Percentiles rank a stretch among this genome's conserved stretches.
Evolutionary conservation across 352 stramenopile genomes (phyloP).

Genomic region (Pythium oligandrum): DNA sequence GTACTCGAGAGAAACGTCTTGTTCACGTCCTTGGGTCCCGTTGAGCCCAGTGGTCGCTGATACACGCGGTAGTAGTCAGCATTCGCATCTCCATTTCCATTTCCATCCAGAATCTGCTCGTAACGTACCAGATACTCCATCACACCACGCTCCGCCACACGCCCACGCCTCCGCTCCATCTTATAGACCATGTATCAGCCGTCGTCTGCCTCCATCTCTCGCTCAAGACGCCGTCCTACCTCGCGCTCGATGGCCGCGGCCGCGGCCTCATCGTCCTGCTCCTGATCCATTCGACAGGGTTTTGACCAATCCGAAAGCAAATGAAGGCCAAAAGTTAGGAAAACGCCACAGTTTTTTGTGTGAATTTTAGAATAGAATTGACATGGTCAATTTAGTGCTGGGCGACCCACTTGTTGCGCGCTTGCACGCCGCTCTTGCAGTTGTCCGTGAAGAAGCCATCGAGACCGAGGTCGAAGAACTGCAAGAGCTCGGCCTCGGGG

Average conservation of each 20-base stretch:
- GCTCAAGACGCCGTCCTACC: slow-evolving; percentile 1
- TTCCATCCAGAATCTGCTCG: not conserved
- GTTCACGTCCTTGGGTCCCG: slow-evolving; percentile 53
- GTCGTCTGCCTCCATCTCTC: not conserved
- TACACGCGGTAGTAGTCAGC: slow-evolving; percentile 5
- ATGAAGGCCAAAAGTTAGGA: too few species aligned
- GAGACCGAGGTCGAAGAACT: slow-evolving; percentile 57
- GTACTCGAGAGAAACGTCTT: slow-evolving; percentile 62
- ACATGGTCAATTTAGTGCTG: not conserved
- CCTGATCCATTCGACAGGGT: not conserved
- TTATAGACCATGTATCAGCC: slow-evolving; percentile 5
- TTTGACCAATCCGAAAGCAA: too few species aligned
- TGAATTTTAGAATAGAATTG: too few species aligned
- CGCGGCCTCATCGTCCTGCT: slow-evolving; percentile 8
- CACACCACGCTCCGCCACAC: slow-evolving; percentile 33
- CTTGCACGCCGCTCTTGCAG: slow-evolving; percentile 20
- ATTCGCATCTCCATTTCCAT: not conserved
- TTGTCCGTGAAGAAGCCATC: slow-evolving; percentile 56
- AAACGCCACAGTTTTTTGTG: too few species aligned
- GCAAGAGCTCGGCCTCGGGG: slow-evolving; percentile 51
- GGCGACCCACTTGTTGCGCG: slow-evolving; percentile 14
- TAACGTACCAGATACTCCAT: slow-evolving; percentile 47
- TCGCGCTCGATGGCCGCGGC: slow-evolving; percentile 14
- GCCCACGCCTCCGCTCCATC: slow-evolving; percentile 29
- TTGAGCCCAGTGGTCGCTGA: slow-evolving; percentile 11